phyloP scores from a whole-genome alignment of 306 rosid species.

The Purshia tridentata region DNA sequence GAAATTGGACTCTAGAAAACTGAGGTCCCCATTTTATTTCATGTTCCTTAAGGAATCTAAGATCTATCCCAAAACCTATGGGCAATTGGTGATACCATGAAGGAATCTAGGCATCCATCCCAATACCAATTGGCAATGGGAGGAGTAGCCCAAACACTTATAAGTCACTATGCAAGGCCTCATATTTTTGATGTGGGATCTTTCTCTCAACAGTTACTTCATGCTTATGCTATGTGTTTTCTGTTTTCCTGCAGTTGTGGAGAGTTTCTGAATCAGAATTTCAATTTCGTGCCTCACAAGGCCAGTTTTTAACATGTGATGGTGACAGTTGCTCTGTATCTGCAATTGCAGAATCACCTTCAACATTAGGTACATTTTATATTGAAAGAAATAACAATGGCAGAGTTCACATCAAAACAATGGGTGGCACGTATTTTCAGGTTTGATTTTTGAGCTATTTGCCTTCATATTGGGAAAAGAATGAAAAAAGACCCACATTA shows the following conservation, averaged over 20 bases:
- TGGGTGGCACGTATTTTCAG: constrained; percentile 66
- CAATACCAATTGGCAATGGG: too few relatives aligned
- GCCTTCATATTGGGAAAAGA: constrained; percentile 12
- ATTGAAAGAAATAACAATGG: constrained; percentile 51
- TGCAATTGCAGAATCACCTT: constrained; percentile 59
- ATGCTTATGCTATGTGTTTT: constrained; percentile 2
- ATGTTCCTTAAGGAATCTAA: too few relatives aligned
- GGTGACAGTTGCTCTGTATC: constrained; percentile 55
- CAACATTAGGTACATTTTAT: constrained; percentile 53
- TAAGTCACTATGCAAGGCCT: too few relatives aligned
- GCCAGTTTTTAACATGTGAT: constrained; percentile 75
- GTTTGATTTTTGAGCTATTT: constrained; percentile 33
- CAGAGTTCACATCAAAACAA: constrained; percentile 66
- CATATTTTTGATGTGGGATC: too few relatives aligned
- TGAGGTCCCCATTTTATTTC: not conserved
- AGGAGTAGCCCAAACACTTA: too few relatives aligned
- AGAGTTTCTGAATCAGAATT: constrained; percentile 71
- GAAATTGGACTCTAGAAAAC: not conserved
- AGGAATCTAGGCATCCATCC: too few relatives aligned
- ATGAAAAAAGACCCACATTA: not conserved
- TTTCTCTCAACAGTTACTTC: too few relatives aligned
- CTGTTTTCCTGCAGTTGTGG: constrained; percentile 59
- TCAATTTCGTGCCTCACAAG: constrained; percentile 60
- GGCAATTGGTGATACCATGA: too few relatives aligned
- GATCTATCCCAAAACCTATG: too few relatives aligned